Evolutionary conservation across 371 early-diverging fungal species (phyloP), one percentile per base, ranked within the genome.

Genomic region (Lichtheimia hyalospora): DNA sequence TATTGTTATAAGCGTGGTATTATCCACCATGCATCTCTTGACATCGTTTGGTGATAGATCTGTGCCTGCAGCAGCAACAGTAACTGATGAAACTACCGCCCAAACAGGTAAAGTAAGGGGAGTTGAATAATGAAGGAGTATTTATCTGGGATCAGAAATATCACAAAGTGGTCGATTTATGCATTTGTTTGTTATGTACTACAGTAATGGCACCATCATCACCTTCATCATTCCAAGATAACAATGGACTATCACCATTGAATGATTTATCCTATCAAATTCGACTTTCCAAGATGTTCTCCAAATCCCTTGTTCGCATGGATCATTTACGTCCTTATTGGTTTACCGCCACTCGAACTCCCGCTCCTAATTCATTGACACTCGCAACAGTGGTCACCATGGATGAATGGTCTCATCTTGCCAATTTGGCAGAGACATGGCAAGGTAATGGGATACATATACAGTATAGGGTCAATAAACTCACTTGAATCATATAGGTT

Each of bases 201-300:
- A 8, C 34, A 34, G 34, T 34, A 34, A 34, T 34, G 34, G 34
- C 34, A 27, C 27, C 27, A 27, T 7, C 27, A 27, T 7, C 7
- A 27, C 4, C 7, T 5, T 7, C 27, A 34, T 8, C 34, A 34
- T 34, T 8, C 2, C 34, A 5, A 34, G 8, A 4, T 8, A 34
- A 34, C 52, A 27, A n/a, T 15, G 58, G 57, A 15, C 40, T 54
- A 18, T 67, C 70, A 18, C 41, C 42, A 14, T 52, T 74, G 15
- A 61, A 74, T 27, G 57, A 52, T 3, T 27, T 74, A 0, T 53
- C 57, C 3, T 56, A 68, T 28, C 62, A 57, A 21, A 54, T 64
- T 4, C 62, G 69, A 23, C 54, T 70, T 18, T 63, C 67, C 1
- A 74, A 74, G 57, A 68, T 74, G 65, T 70, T 74, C 44, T 70